A percentile compares a stretch with the other conserved stretches of the same genome.
These are phyloP conservation scores for Heracleum sosnowskyi DNA, from an alignment of 129 eudicot genomes.

Conservation along the genomic window DNA sequence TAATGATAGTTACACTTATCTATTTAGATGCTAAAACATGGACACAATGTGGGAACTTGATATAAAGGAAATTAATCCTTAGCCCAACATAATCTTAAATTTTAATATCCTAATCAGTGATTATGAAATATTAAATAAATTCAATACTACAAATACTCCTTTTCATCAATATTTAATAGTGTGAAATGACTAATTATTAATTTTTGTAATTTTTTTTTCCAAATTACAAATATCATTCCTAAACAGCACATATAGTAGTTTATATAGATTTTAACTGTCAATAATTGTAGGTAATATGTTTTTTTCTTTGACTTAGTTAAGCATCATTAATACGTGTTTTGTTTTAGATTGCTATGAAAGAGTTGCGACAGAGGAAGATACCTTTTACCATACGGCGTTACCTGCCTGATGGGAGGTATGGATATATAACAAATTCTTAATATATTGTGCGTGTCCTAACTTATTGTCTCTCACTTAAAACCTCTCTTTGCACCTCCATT, in stretches of 20 bases:
- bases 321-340: not conserved
- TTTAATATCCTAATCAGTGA: not conserved
- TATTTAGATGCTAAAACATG: not conserved
- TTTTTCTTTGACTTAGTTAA: not conserved
- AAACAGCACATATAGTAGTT: not conserved
- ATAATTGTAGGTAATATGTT: not conserved
- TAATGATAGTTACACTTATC: not conserved
- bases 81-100: not conserved
- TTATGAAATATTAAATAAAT: not conserved
- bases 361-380: constrained; percentile 76
- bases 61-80: too few relatives aligned
- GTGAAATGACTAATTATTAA: not conserved
- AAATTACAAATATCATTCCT: too few relatives aligned
- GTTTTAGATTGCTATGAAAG: constrained; percentile 89
- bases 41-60: not conserved
- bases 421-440: not conserved
- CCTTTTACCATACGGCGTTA: constrained; percentile 92
- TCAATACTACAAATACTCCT: not conserved
- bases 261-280: not conserved
- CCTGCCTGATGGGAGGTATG: constrained; percentile 93
- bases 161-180: not conserved
- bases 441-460: not conserved
- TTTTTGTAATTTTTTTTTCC: not conserved
- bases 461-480: not conserved
- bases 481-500: not conserved